A percentile compares a stretch with the other conserved stretches of the same genome.
These are phyloP conservation scores for Aureobasidium sp. DNA, from an alignment of 2,329 filamentous ascomycete genomes.

Conservation along the genomic window DNA sequence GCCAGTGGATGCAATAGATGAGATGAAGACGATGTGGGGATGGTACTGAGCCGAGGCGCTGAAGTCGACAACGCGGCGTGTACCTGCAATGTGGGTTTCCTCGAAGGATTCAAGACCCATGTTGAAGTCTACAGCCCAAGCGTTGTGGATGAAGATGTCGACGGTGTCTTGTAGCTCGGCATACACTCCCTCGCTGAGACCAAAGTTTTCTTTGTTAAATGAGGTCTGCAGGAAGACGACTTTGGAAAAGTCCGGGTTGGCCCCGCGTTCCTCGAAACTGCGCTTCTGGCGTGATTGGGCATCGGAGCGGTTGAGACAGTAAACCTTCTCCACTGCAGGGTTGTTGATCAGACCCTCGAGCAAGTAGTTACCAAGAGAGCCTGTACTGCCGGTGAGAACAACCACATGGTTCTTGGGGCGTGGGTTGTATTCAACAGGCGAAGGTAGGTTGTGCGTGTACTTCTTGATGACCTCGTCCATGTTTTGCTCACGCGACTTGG, in stretches of 20 bases:
- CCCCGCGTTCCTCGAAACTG: slow-evolving; percentile 19
- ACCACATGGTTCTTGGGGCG: slow-evolving; percentile 19
- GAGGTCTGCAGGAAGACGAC: slow-evolving; percentile 21
- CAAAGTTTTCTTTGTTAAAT: slow-evolving; percentile 20
- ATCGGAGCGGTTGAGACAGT: slow-evolving; percentile 25
- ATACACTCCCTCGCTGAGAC: slow-evolving; percentile 20
- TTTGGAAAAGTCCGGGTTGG: slow-evolving; percentile 19
- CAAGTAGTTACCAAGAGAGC: slow-evolving; percentile 28
- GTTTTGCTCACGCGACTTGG: slow-evolving; percentile 16
- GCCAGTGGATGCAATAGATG: slow-evolving; percentile 29
- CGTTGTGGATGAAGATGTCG: slow-evolving; percentile 29
- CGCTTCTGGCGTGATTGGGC: slow-evolving; percentile 18
- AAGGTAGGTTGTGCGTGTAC: slow-evolving; percentile 21
- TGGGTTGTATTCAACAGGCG: not conserved
- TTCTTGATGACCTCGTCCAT: slow-evolving; percentile 25
- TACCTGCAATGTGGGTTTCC: slow-evolving; percentile 23
- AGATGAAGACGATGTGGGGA: slow-evolving; percentile 30
- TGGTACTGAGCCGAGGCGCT: slow-evolving; percentile 18
- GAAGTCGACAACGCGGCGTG: slow-evolving; percentile 22
- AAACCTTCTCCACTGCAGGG: slow-evolving; percentile 21
- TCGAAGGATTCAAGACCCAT: slow-evolving; percentile 25
- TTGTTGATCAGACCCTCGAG: slow-evolving; percentile 24
- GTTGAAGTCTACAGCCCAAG: slow-evolving; percentile 33
- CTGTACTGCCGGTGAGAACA: slow-evolving; percentile 29
- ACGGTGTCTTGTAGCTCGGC: slow-evolving; percentile 17